Evolutionary conservation across 176 grass and related monocot genomes (phyloP), one percentile per base, ranked within the genome.

Genomic region (Paspalum notatum): DNA sequence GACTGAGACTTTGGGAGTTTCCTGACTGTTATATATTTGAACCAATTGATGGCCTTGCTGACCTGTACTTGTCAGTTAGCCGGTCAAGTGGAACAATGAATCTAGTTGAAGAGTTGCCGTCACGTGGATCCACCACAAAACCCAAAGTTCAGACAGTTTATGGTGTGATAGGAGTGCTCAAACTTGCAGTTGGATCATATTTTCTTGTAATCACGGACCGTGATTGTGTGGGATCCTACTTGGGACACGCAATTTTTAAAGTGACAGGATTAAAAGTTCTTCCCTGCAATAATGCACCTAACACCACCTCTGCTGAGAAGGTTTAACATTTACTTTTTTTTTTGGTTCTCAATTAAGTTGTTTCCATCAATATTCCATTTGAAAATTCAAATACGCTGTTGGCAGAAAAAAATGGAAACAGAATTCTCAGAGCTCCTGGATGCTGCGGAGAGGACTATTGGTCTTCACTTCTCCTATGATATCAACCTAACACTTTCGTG

Each of bases 391-490:
- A 41, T 80, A 71, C 68, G n/a, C 59, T 91, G 46, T 91, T 85
- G 70, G 64, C 90, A 99, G 96, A 95, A 93, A 91, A 99, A 90
- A 75, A 82, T 91, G 87, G 93, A 99, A 85, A 71, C 76, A 62
- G 82, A 93, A 66, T 93, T 95, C 72, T 88, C 85, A 13, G 83
- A 84, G 68, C 89, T 99, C 22, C 69, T 99, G 80, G 80, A 86
- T 66, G 86, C 93, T 82, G 89, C 96, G 39, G 86, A 99, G 82
- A 91, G 69, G 82, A 83, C 91, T 47, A 56, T 88, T 46, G 96
- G 96, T 48, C 87, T 99, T 62, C 91, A 93, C 84, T 99, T 99
- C 79, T 99, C 93, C 38, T 95, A 95, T 16, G 96, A 99, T 76
- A 82, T 90, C 37, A 99, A 95, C 87, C 81, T 99, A 88, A 99